Conservation (phyloP, 2,329 filamentous ascomycete genomes). For the Sporothrix curviconia region DNA sequence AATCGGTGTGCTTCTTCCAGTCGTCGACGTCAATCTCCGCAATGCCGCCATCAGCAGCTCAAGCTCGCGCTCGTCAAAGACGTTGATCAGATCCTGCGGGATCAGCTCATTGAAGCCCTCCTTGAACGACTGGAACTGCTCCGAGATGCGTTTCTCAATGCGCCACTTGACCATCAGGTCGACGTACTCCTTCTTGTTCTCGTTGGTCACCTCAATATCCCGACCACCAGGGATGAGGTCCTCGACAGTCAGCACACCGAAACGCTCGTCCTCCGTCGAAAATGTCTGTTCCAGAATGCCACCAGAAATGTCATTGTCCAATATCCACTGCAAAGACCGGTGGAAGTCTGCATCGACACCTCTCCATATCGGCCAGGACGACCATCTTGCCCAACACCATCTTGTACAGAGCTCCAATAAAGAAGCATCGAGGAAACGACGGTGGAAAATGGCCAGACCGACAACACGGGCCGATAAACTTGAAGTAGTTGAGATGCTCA, state of each 20-base stretch:
- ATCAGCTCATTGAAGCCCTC: slow-evolving; percentile 97
- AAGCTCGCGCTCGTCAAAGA: slow-evolving; percentile 95
- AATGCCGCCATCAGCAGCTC: slow-evolving; percentile 97
- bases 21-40: slow-evolving; percentile 99
- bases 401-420: slow-evolving; percentile 98
- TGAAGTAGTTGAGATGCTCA: slow-evolving; percentile 99
- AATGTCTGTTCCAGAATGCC: slow-evolving; percentile 94
- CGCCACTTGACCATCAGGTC: slow-evolving; percentile 99
- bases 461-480: slow-evolving; percentile 98
- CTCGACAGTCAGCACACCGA: slow-evolving; percentile 88
- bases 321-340: slow-evolving; percentile 90
- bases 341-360: slow-evolving; percentile 98
- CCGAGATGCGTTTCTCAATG: slow-evolving; percentile 95
- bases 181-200: slow-evolving; percentile 98
- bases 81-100: slow-evolving; percentile 90
- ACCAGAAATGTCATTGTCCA: slow-evolving; percentile 92
- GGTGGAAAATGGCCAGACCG: slow-evolving; percentile 94
- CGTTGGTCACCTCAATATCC: slow-evolving; percentile 93
- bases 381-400: slow-evolving; percentile 97
- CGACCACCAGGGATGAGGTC: slow-evolving; percentile 86
- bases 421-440: slow-evolving; percentile 98
- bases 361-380: slow-evolving; percentile 89
- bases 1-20: slow-evolving; percentile 99
- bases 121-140: slow-evolving; percentile 97
- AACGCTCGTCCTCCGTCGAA: slow-evolving; percentile 93